Base-by-base conservation (phyloP, 2,329 filamentous ascomycete species). In the Claviceps arundinis region DNA sequence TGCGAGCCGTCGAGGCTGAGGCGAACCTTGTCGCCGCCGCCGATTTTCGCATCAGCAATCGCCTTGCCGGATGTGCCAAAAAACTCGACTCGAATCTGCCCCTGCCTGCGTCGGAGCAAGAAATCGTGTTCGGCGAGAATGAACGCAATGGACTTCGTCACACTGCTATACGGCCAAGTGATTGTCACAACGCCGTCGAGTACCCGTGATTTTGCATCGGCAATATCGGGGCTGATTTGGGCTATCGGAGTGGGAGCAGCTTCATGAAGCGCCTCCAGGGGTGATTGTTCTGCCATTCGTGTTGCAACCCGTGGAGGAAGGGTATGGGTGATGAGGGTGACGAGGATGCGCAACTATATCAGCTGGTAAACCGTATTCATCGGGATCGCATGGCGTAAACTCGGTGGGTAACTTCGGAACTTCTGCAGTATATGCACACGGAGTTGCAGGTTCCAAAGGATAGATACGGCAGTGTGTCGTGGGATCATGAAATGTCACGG, bases 81-180 rank as follows among this genome's bases (percentile, higher is more conserved):
- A 59, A 96, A 89, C 43, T 84, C 79, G 48, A 89, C 78, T 52
- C 89, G 84, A 22, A 95, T 81, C 67, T 95, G 89, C 13, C 91
- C 91, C 58, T 80, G 84, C 42, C 77, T 74, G 56, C 81, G 80
- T 52, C 91, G 86, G 49, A 91, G 74, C 47, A 87, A 84, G 61
- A 90, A 86, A 65, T 96, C 89, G 46, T 83, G 82, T 61, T 96
- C 90, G 46, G 87, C 87, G 37, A 97, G 77, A 19, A 94, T 77
- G 49, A 96, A 82, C 26, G 88, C 84, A 58, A 89, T 77, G 41
- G 82, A 82, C 50, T 78, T 79, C 34, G 78, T 85, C 26, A 88
- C 81, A 22, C 85, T 85, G 57, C 87, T 95, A 67, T 88, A 96
- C 0, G 91, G 91, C 90, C 91, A 97, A 53, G 88, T 82, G 38